A percentile compares a stretch with the other conserved stretches of the same genome.
Conservation (phyloP, 805 yeast genomes). For the Pichia californica region DNA sequence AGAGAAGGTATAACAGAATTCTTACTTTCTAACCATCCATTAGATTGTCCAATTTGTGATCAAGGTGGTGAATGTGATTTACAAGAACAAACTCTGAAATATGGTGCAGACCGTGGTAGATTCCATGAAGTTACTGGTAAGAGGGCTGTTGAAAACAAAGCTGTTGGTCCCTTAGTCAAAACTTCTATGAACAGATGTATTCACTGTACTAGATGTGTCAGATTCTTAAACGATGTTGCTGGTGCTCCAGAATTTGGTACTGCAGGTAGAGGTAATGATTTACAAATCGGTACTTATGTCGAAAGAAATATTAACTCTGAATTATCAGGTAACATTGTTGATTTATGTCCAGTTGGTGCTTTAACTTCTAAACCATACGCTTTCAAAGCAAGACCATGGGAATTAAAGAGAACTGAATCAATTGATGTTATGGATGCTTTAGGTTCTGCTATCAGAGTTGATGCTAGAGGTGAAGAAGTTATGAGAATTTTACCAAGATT, state of each 20-base stretch:
- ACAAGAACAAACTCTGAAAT: conserved; percentile 79
- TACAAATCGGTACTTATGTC: conserved; percentile 86
- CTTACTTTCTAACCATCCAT: conserved; percentile 81
- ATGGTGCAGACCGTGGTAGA: conserved; percentile 83
- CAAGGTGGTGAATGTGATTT: conserved; percentile 94
- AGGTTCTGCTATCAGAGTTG: conserved; percentile 79
- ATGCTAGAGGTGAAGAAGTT: conserved; percentile 80
- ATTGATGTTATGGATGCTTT: conserved; percentile 79
- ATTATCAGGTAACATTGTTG: conserved; percentile 80
- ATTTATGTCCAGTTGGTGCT: conserved; percentile 89
- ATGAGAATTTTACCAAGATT: conserved; percentile 82
- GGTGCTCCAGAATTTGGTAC: conserved; percentile 91
- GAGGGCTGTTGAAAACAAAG: conserved; percentile 86
- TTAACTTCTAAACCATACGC: conserved; percentile 86
- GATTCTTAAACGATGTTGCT: conserved; percentile 85
- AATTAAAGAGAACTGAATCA: conserved; percentile 80
- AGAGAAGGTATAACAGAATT: conserved; percentile 90
- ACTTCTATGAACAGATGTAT: conserved; percentile 91
- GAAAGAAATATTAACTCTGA: conserved; percentile 81
- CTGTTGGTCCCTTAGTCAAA: conserved; percentile 82
- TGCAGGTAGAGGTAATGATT: conserved; percentile 84
- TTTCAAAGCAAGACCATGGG: conserved; percentile 93
- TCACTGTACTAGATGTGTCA: conserved; percentile 86
- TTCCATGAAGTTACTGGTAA: conserved; percentile 76
- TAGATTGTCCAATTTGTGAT: conserved; percentile 90